phyloP scores from a whole-genome alignment of 202 grass and related monocot species.

The Digitaria exilis region DNA sequence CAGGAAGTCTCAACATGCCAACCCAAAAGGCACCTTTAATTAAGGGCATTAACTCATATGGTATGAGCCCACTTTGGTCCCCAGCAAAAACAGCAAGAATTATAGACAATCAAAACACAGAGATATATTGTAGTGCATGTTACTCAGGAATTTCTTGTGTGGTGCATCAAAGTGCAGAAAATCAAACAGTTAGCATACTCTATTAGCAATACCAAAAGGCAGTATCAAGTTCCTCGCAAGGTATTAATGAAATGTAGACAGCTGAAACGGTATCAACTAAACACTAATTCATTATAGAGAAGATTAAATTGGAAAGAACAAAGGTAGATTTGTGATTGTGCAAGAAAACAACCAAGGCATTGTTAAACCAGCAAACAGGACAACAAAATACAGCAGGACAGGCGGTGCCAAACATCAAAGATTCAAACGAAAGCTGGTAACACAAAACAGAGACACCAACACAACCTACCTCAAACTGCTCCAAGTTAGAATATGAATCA shows the following conservation, averaged over 20 bases:
- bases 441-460: conserved; percentile 21
- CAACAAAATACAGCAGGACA: background rate
- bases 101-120: background rate
- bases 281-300: background rate
- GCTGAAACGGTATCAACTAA: background rate
- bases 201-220: conserved; percentile 21
- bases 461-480: conserved; percentile 69
- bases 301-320: background rate
- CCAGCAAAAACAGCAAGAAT: conserved; percentile 19
- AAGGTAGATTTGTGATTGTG: background rate
- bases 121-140: conserved; percentile 4
- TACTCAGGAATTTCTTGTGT: background rate
- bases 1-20: conserved; percentile 11
- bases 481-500: conserved; percentile 51
- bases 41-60: conserved; percentile 35
- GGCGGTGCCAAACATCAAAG: background rate
- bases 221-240: conserved; percentile 1
- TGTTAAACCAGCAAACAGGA: background rate
- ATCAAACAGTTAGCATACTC: conserved; percentile 3
- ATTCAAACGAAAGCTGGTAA: conserved; percentile 27
- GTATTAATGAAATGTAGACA: background rate
- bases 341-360: background rate
- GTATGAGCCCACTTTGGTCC: conserved; percentile 12
- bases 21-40: background rate
- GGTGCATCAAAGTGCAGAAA: conserved; percentile 28